Evolutionary conservation across 2,329 filamentous ascomycete genomes (phyloP), one percentile per base, ranked within the genome.

Genomic region (Fusarium sp.): DNA sequence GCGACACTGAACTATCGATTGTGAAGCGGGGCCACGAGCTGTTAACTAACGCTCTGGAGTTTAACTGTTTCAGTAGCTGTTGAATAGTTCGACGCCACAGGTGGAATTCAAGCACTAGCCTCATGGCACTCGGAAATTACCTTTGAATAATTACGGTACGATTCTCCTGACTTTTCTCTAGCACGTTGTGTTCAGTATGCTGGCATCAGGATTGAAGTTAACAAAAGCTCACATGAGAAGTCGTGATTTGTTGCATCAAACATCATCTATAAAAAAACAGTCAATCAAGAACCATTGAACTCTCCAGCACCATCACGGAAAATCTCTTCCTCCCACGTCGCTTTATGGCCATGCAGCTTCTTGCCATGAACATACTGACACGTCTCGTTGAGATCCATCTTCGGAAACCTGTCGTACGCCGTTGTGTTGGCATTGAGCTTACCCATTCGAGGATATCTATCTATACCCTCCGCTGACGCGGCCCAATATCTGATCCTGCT

Each of bases 401-500:
- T 67, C 0, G 7, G 4, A 12, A 60, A 67, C 7, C 64, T 60
- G 1, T 20, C 33, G 11, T 50, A 27, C 0, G 35, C 63, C 7
- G 63, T 66, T 9, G 12, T 9, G 7, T 67, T 67, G 4, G 36
- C 2, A n/a, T 52, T 52, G 10, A 52, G 18, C 10, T 8, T 27
- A 3, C 33, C 35, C n/a, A 29, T 31, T 6, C 64, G 53, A 0
- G 64, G 64, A n/a, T 47, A 67, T 33, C 62, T 61, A 8, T 61
- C 62, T 1, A 4, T 14, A 0, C 20, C 4, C 15, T 68, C 65
- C 1, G 65, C 63, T 5, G 27, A 50, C 11, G 25, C 18, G 9
- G 55, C 42, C 65, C 65, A 68, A 14, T 68, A 68, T 35, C 42
- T 62, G 4, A 68, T n/a, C 8, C 6, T 25, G 12, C n/a, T 29